Evolutionary conservation across 306 rosid genomes (phyloP), one percentile per base, ranked within the genome.

Genomic region (Castanopsis chinensis): DNA sequence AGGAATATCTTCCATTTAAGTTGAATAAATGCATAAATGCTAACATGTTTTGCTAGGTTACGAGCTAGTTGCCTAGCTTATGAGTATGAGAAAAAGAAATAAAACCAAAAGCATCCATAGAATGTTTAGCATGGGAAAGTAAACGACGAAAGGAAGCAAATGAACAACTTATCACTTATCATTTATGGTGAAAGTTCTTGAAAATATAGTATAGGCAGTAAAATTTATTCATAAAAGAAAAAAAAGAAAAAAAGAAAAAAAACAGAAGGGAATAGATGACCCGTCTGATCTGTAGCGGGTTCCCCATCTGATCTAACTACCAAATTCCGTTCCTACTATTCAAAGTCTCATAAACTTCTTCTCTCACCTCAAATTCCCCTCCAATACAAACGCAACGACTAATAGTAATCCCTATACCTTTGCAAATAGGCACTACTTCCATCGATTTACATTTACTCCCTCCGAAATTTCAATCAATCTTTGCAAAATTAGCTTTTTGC

Each of bases 141-240:
- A 41, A 41, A 2, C 2, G 45, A 41, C 3, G 3, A 2, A 7
- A 41, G 0, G 3, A 41, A 7, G 3, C 1, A 41, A 41, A 41
- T 37, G 0, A 37, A 7, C 0, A 7, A 37, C 1, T 0, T 7
- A 0, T 0, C 2, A 0, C 0, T 35, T 6, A 37, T 37, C 0
- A 37, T 37, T 37, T 37, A 7, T 37, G 0, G 1, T 2, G 1
- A 0, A 37, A 37, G 0, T 1, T 0, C 1, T 0, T 7, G 2
- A 37, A 37, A 37, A 37, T 7, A 37, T 1, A 37, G 2, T 0
- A 0, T 6, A 35, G 0, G 0, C 0, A 37, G 8, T 2, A 37
- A 37, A 7, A 37, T 37, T 37, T 37, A 37, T 37, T 37, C 1
- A 35, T 35, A 35, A 6, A 7, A 35, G 0, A 37, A 1, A 6